phyloP scores from a whole-genome alignment of 176 grass and related monocot species.

The Puya raimondii region DNA sequence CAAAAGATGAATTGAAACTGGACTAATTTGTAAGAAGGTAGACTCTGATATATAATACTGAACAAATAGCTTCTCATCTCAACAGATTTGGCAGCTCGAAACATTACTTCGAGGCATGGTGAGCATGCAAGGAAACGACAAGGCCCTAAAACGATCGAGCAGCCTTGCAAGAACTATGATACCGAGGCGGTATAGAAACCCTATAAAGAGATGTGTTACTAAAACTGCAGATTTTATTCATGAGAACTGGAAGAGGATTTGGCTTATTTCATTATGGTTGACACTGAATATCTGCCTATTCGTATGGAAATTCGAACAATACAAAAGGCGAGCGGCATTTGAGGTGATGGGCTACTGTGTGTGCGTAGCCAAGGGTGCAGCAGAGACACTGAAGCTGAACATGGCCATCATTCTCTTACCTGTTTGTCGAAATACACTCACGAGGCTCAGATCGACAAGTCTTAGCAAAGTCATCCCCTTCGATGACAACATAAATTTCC shows the following conservation, averaged over 20 bases:
- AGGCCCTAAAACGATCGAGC: conserved; percentile 49
- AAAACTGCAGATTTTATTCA: conserved; percentile 65
- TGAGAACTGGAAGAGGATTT: conserved; percentile 96
- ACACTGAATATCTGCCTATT: conserved; percentile 46
- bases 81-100: conserved; percentile 91
- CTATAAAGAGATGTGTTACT: conserved; percentile 42
- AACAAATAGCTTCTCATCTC: neutral
- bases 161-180: conserved; percentile 88
- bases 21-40: neutral
- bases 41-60: no score
- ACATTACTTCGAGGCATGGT: conserved; percentile 79
- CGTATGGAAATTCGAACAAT: conserved; percentile 81
- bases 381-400: conserved; percentile 89
- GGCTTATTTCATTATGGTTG: conserved; percentile 72
- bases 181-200: conserved; percentile 55
- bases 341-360: conserved; percentile 96
- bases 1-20: neutral
- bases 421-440: conserved; percentile 90
- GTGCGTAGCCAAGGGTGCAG: conserved; percentile 85
- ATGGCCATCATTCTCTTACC: conserved; percentile 97
- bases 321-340: conserved; percentile 53
- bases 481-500: conserved; percentile 98
- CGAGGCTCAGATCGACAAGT: conserved; percentile 59
- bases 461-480: conserved; percentile 68
- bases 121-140: conserved; percentile 55